phyloP scores from a whole-genome alignment of 495 filamentous ascomycete genomes.

The Staphylotrichum longicolle region DNA sequence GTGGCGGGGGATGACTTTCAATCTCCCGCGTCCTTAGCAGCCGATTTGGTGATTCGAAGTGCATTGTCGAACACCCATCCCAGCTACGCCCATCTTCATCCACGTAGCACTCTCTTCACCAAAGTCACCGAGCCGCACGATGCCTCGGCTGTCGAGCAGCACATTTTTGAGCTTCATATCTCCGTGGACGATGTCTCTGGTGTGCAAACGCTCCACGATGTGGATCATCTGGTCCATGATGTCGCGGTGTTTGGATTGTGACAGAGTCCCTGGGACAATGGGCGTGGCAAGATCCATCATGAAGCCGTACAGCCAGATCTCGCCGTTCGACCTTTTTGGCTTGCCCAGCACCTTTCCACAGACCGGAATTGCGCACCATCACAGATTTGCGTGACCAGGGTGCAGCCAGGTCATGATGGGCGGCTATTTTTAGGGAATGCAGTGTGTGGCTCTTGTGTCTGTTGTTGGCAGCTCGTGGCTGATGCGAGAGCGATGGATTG shows the following conservation, averaged over 20 bases:
- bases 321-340: slow-evolving; percentile 2
- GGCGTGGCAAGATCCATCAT: slow-evolving; percentile 11
- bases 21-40: slow-evolving; percentile 5
- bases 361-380: slow-evolving; percentile 17
- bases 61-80: slow-evolving; percentile 1
- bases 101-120: slow-evolving; percentile 12
- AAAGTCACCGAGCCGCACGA: slow-evolving; percentile 7
- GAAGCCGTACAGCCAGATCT: slow-evolving; percentile 7
- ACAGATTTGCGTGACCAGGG: too few species aligned
- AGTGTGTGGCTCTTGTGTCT: too few species aligned
- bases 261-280: neutral
- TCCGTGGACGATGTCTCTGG: slow-evolving; percentile 11
- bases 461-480: too few species aligned
- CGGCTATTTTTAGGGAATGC: too few species aligned
- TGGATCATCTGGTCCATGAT: slow-evolving; percentile 19
- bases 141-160: slow-evolving; percentile 9
- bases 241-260: slow-evolving; percentile 7
- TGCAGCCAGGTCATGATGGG: too few species aligned
- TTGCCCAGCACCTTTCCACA: slow-evolving; percentile 8
- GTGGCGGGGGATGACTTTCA: slow-evolving; percentile 1
- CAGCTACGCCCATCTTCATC: slow-evolving; percentile 9
- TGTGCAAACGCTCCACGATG: neutral
- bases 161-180: slow-evolving; percentile 15
- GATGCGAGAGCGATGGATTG: too few species aligned
- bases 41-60: slow-evolving; percentile 15